Base-by-base conservation (phyloP, 75 land plant genomes). In the Gnetum montanum region DNA sequence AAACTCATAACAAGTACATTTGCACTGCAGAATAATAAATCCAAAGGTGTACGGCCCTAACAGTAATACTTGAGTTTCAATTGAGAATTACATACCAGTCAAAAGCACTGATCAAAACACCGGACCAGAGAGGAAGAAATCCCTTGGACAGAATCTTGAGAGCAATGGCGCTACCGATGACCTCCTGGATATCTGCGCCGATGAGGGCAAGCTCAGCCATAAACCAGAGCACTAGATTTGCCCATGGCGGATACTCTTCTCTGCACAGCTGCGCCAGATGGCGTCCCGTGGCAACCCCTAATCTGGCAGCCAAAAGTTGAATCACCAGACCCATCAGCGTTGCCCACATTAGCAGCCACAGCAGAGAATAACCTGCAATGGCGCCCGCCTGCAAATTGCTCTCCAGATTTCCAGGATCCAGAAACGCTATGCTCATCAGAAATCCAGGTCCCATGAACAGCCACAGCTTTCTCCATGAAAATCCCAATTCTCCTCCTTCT, bases 381-480 rank as follows among this genome's bases (percentile, higher is more conserved):
- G 90, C 90, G 11, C 90, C 90, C 10, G 86, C 64, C 75, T 86
- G 90, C 24, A 75, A 70, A 65, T 86, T 83, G 29, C 86, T 78
- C 69, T 78, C 81, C 15, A 78, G 72, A 57, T 78, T 78, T 3
- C 81, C 81, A 8, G 67, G 52, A 55, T 31, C 62, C 58, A n/a
- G 76, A 73, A 85, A 88, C 1, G 85, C 94, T 8, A 88, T 88
- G 41, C 80, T 75, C 94, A 88, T 88, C 41, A 88, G 59, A 53
- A 88, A 88, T 18, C 94, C 92, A 0, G 92, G 92, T 4, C 92
- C 92, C 4, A 80, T 66, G 62, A 87, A 87, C 40, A 80, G 70
- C 94, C 94, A 88, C 13, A 88, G 72, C 85, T 84, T 84, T 44
- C 53, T 33, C 82, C 84, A 88, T 8, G 89, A 84, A 57, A 88